Evolutionary conservation across 805 yeast species (phyloP).

Genomic region (Starmerella cellae): DNA sequence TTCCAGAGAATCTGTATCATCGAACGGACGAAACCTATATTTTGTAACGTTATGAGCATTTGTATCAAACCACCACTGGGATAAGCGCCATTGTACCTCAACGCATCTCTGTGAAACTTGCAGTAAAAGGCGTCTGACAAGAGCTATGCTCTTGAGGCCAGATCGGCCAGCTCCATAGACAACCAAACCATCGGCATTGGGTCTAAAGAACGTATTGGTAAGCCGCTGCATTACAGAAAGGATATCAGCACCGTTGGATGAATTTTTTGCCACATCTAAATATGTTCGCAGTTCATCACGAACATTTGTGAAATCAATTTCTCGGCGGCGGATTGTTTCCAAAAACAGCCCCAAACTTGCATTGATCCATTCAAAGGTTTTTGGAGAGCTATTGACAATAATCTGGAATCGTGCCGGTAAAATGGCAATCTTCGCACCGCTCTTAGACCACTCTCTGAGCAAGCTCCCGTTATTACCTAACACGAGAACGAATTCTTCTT

Average conservation of each 20-base stretch:
- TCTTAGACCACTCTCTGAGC: constrained; percentile 31
- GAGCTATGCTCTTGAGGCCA: constrained; percentile 8
- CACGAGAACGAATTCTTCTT: constrained; percentile 33
- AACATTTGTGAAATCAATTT: constrained; percentile 25
- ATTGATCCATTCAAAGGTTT: constrained; percentile 34
- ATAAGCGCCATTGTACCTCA: constrained; percentile 10
- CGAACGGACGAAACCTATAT: constrained; percentile 11
- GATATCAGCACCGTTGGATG: not conserved
- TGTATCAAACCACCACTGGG: constrained; percentile 14
- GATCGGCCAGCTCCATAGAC: constrained; percentile 13
- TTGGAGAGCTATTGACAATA: constrained; percentile 31
- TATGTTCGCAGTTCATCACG: not conserved
- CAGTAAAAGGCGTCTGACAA: constrained; percentile 19
- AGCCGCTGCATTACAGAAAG: constrained; percentile 23
- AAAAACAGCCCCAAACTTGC: constrained; percentile 24
- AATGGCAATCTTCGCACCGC: constrained; percentile 33
- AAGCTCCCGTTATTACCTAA: constrained; percentile 31
- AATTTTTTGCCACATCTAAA: not conserved
- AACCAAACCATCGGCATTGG: constrained; percentile 9
- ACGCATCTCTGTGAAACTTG: constrained; percentile 6
- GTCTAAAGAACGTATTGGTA: constrained; percentile 22
- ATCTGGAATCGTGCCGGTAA: constrained; percentile 27
- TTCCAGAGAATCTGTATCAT: constrained; percentile 21
- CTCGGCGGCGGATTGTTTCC: constrained; percentile 24
- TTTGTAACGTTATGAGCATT: constrained; percentile 4